Conservation (phyloP, 1,284 basidiomycete genomes). For the Chalciporus sp. region DNA sequence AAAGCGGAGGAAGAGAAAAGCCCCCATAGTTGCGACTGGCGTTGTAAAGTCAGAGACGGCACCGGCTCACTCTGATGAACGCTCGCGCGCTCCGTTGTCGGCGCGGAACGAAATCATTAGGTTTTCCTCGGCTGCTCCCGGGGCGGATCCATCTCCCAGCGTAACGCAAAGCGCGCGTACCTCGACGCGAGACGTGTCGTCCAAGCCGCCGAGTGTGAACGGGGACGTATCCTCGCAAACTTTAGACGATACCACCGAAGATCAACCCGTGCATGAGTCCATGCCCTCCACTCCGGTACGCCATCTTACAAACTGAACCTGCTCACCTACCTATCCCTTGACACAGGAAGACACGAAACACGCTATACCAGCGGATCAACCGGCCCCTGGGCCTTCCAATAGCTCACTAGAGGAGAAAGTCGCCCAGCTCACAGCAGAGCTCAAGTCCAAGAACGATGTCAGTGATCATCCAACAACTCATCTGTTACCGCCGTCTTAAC, state of each 20-base stretch:
- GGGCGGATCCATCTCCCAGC: constrained; percentile 6
- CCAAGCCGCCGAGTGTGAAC: neutral
- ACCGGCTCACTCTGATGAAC: constrained; percentile 12
- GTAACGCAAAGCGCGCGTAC: neutral
- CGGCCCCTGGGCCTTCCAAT: constrained; percentile 1
- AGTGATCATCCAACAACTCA: constrained; percentile 14
- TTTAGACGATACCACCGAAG: neutral
- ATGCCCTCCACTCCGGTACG: constrained; percentile 21
- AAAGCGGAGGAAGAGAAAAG: constrained; percentile 43
- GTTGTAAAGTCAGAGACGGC: constrained; percentile 14
- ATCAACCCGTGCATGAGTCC: neutral
- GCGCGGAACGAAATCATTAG: constrained; percentile 29
- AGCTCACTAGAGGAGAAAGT: constrained; percentile 37
- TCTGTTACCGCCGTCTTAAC: constrained; percentile 3
- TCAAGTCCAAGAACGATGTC: constrained; percentile 45
- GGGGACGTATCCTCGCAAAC: neutral
- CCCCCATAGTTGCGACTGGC: constrained; percentile 33
- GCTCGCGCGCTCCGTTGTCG: constrained; percentile 22
- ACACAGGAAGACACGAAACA: constrained; percentile 11
- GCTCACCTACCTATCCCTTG: constrained; percentile 4
- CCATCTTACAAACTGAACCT: neutral
- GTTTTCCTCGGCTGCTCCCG: constrained; percentile 26
- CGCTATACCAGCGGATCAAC: neutral
- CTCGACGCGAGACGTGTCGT: constrained; percentile 2
- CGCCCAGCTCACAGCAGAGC: constrained; percentile 43